Evolutionary conservation across 2,329 filamentous ascomycete species (phyloP), one percentile per base, ranked within the genome.

Genomic region (Curvularia eragrostidis): DNA sequence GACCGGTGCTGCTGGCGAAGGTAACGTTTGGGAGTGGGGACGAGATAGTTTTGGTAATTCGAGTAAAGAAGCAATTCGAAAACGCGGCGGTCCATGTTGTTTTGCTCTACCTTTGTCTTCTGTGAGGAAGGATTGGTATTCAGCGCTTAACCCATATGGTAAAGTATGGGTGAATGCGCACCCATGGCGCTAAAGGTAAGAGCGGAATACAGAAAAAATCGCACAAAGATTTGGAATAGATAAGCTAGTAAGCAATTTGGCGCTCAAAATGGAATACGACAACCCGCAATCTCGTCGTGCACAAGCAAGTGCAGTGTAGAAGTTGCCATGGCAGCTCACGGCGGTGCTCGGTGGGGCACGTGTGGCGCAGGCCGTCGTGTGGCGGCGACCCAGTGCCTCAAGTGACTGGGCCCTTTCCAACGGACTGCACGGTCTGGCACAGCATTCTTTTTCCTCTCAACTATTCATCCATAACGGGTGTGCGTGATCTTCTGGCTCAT

Each of bases 161-260:
- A 66, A 21, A 52, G 39, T 42, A 58, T 49, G 18, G 52, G 48
- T 38, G 24, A 54, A 42, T 19, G 39, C 30, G 34, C 30, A 23
- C 46, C 46, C 53, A 59, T 62, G 46, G 21, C 32, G 9, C n/a
- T 8, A 23, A 15, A 39, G 21, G 19, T 21, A 39, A 54, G 3
- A 41, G 9, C 80, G 81, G 9, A 19, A n/a, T 18, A 28, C n/a
- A n/a, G n/a, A 19, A 3, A 15, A 23, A 19, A 26, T 12, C n/a
- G 26, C 15, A 19, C 30, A 21, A 23, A 21, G 3, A 2, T 12
- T 5, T 21, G 24, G n/a, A 38, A 24, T 18, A 39, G 15, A 32
- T 12, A n/a, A 5, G 4, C 1, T 7, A 28, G 13, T 8, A 24
- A 52, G 15, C 15, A 30, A 12, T 42, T 13, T 2, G 18, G 23